Percentiles rank a stretch among this genome's conserved stretches.
phyloP scores from a whole-genome alignment of 108 stramenopile species.

The Aurantiochytrium sp. region DNA sequence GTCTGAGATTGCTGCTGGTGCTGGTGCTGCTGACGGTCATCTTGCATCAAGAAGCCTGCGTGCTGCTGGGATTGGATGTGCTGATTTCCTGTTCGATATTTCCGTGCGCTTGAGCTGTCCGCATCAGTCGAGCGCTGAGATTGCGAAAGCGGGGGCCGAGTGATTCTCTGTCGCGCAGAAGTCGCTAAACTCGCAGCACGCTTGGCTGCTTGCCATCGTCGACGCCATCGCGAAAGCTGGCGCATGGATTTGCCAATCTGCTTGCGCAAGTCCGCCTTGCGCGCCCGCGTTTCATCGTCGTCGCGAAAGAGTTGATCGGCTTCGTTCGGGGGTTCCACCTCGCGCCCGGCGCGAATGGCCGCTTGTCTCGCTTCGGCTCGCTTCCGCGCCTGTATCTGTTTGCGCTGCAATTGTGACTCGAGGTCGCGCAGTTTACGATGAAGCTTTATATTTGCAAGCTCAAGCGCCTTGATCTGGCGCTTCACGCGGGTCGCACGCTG shows the following conservation, averaged over 20 bases:
- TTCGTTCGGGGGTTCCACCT: background rate
- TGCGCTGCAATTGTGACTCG: background rate
- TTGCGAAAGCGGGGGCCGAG: too few species aligned
- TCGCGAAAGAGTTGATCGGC: background rate
- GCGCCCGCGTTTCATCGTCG: background rate
- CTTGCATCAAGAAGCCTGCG: too few species aligned
- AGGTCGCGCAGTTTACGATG: background rate
- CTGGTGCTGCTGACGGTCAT: too few species aligned
- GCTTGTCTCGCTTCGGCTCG: background rate
- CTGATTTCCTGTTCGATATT: too few species aligned
- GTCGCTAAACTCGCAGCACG: background rate
- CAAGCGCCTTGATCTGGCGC: background rate
- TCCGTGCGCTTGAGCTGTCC: too few species aligned
- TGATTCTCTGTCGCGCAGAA: background rate
- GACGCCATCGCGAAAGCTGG: background rate
- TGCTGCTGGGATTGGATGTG: too few species aligned
- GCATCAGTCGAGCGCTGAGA: too few species aligned
- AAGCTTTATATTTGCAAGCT: background rate
- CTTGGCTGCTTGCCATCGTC: conserved; percentile 2
- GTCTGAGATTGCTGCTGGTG: too few species aligned
- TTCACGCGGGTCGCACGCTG: background rate
- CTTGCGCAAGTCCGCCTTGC: background rate
- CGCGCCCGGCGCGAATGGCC: background rate
- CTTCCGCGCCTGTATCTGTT: background rate
- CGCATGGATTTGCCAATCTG: background rate